Percentiles rank a stretch among this genome's conserved stretches.
Evolutionary conservation across 2,329 filamentous ascomycete genomes (phyloP).

Genomic region (Dactylellina haptotyla): DNA sequence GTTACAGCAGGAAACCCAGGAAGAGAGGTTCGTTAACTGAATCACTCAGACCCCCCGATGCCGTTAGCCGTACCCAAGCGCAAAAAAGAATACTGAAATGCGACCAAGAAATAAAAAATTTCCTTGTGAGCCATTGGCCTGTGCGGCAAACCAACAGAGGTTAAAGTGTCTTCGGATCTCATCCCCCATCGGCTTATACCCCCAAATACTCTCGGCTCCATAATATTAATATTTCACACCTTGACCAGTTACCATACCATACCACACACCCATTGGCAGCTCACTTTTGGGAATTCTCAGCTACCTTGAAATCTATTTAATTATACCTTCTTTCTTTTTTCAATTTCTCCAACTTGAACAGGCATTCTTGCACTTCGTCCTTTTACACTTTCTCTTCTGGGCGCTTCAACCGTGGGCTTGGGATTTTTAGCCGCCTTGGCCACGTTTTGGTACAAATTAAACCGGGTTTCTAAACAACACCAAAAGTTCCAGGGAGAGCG

Average conservation of each 20-base stretch:
- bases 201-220: not conserved
- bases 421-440: constrained; percentile 53
- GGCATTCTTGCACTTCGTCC: constrained; percentile 13
- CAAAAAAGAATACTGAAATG: not conserved
- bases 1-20: not conserved
- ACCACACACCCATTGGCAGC: not conserved
- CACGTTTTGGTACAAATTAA: constrained; percentile 14
- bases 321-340: constrained; percentile 11
- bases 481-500: constrained; percentile 10
- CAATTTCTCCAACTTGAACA: constrained; percentile 6
- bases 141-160: not conserved
- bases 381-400: constrained; percentile 15
- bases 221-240: too few species aligned
- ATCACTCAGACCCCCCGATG: constrained; percentile 13
- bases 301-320: not conserved
- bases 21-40: constrained; percentile 17
- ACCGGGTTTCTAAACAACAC: constrained; percentile 42
- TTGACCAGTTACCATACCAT: not conserved
- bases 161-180: constrained; percentile 27
- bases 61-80: constrained; percentile 22
- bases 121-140: constrained; percentile 15
- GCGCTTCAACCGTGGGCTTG: constrained; percentile 16
- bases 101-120: not conserved
- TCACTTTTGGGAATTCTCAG: not conserved
- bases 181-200: constrained; percentile 1